Conservation (phyloP, 2,329 filamentous ascomycete genomes). For the Tolypocladium inflatum region DNA sequence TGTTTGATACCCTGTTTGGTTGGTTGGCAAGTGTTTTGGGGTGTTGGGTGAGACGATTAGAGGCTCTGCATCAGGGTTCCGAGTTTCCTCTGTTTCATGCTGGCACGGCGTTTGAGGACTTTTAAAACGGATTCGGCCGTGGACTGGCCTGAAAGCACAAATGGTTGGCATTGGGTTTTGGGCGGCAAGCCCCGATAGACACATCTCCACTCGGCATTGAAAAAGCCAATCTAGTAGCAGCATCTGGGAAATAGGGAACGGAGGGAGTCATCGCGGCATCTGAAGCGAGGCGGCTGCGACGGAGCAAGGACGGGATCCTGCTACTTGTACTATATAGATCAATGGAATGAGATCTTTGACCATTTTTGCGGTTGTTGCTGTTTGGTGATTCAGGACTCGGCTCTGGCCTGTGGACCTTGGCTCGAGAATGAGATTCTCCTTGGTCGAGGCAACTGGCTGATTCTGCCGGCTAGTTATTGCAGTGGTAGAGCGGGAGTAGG, state of each 20-base stretch:
- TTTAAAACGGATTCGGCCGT: slow-evolving; percentile 12
- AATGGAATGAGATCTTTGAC: background rate
- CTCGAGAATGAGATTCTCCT: background rate
- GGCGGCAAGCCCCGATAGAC: slow-evolving; percentile 28
- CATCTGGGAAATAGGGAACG: slow-evolving; percentile 10
- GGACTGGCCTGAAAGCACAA: slow-evolving; percentile 1
- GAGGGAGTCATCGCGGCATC: slow-evolving; percentile 2
- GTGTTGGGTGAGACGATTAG: slow-evolving; percentile 7
- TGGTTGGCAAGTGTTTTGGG: slow-evolving; percentile 9
- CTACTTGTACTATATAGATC: slow-evolving; percentile 18
- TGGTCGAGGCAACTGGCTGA: background rate
- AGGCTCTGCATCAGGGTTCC: slow-evolving; percentile 5
- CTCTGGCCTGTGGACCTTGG: background rate
- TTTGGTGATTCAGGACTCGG: background rate
- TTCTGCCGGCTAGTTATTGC: background rate
- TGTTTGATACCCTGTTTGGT: slow-evolving; percentile 15
- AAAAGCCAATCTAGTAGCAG: slow-evolving; percentile 19
- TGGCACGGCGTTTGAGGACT: slow-evolving; percentile 17
- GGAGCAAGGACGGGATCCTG: slow-evolving; percentile 15
- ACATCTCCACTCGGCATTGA: slow-evolving; percentile 40
- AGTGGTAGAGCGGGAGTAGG: background rate
- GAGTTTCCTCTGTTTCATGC: background rate
- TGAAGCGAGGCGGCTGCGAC: slow-evolving; percentile 7
- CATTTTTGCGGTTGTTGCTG: background rate
- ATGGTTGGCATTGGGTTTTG: slow-evolving; percentile 8